Base-by-base conservation (phyloP, 768 basidiomycete genomes). In the Pluteus cervinus region DNA sequence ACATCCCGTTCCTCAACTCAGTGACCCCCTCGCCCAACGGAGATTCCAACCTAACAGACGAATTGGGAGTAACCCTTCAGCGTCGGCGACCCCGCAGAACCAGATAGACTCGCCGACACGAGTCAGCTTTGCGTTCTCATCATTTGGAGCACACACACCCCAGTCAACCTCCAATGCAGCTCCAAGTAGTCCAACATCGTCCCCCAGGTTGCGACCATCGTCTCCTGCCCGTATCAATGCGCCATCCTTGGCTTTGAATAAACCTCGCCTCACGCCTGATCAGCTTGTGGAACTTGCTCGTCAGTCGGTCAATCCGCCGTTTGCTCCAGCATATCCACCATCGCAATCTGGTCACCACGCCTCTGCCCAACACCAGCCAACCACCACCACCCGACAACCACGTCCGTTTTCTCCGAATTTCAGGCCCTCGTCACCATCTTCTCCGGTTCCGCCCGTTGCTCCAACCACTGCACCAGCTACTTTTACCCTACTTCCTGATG, bases 201-300 rank as follows among this genome's bases (percentile, higher is more conserved):
- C 73, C 35, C 64, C 77, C 39, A 63, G 73, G 33, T 52, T 66
- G 24, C 60, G 76, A 36, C 68, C 73, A 8, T 62, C 69, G 8
- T 73, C 74, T n/a, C 71, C 75, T 1, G 61, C 59, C 44, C 53
- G 59, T 10, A 43, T 52, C 36, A 38, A 65, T 14, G 48, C 60
- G 31, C 56, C 62, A 25, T 43, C 55, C 38, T 49, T 64, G 11
- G 42, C 60, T 11, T 54, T 54, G 34, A 52, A 60, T 1, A 72
- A 73, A 47, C 71, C 75, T 20, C 71, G 70, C 24, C 63, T 86
- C 2, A 67, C 76, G 2, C 80, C 86, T 17, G 84, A 86, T 36
- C 83, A 88, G 56, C 69, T 88, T 35, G 62, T 85, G 23, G 80
- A 83, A 39, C 70, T 90, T 18, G 87, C 85, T 1, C 73, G 74